phyloP scores from a whole-genome alignment of 164 flowering plant species.

The Protea cynaroides region DNA sequence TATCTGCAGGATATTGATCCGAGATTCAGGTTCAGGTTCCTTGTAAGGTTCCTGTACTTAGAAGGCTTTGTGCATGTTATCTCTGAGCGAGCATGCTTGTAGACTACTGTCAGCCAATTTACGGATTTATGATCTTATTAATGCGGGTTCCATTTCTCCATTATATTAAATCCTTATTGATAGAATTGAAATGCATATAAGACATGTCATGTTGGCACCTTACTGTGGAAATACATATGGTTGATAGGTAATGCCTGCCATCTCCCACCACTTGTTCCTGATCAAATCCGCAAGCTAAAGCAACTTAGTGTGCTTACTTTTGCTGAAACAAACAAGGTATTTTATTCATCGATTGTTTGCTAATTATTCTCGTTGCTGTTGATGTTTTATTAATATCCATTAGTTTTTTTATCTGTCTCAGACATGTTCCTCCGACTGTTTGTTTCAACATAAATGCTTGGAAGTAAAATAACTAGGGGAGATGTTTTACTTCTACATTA shows the following conservation, averaged over 20 bases:
- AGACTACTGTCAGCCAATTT: no score
- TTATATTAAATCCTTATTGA: no score
- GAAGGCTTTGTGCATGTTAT: no score
- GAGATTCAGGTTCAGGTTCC: no score
- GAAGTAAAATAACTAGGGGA: no score
- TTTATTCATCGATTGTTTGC: not conserved
- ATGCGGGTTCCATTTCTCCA: no score
- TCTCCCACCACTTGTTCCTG: slow-evolving; percentile 48
- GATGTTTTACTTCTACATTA: no score
- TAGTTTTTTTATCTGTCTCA: not conserved
- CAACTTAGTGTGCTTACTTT: slow-evolving; percentile 69
- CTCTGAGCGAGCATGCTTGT: no score
- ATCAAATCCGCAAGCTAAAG: slow-evolving; percentile 67
- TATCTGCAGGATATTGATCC: not conserved
- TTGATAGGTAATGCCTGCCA: slow-evolving; percentile 22
- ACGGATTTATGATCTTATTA: no score
- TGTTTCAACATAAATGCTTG: no score
- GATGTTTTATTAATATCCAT: not conserved
- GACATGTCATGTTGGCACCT: not conserved
- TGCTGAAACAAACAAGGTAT: slow-evolving; percentile 52
- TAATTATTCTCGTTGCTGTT: not conserved
- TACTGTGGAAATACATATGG: not conserved
- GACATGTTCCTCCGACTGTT: not conserved
- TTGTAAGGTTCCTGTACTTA: no score
- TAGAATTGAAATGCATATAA: no score